Evolutionary conservation across 2,329 filamentous ascomycete genomes (phyloP), one percentile per base, ranked within the genome.

Genomic region (Ramichloridium luteum): DNA sequence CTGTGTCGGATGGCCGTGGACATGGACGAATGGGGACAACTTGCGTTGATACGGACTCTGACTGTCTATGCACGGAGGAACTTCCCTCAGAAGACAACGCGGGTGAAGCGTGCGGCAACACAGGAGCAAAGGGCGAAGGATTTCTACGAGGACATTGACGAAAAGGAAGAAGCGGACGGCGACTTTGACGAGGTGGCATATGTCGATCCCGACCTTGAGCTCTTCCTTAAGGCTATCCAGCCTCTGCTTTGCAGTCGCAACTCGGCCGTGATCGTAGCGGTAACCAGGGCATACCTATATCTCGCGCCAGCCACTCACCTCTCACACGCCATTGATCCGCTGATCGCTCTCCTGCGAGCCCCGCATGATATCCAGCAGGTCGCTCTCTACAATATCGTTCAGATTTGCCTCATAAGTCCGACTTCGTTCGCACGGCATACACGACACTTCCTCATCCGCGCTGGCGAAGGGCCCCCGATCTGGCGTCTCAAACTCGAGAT

Each of bases 1-100:
- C 62, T 98, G 40, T 77, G 93, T 40, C 82, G 76, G 55, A 93
- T 94, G 63, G 62, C 96, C 31, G 84, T 94, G 14, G 90, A 98
- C 53, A 98, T 98, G 90, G 90, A 98, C 51, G 90, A 98, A 59
- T 98, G 90, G 90, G 81, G 85, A 25, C 90, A 98, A 59, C 58
- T 96, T 32, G 80, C 84, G 2, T 81, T 81, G 3, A 53, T 98
- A 45, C 72, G 76, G 23, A 64, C 98, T 42, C 77, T 96, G 73
- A 78, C 80, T 2, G 64, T 76, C 13, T 98, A 98, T 55, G 76
- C 82, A 2, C 74, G 90, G 33, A 80, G 73, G 51, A 94, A 84
- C 55, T 98, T 98, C 46, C 86, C 90, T 0, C 67, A 69, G 34
- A 70, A 70, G 51, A 79, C 65, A 6, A 65, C 65, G 42, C 74